A percentile compares a stretch with the other conserved stretches of the same genome.
These are phyloP conservation scores for Clathrospora elynae DNA, from an alignment of 2,329 filamentous ascomycete genomes.

Conservation along the genomic window DNA sequence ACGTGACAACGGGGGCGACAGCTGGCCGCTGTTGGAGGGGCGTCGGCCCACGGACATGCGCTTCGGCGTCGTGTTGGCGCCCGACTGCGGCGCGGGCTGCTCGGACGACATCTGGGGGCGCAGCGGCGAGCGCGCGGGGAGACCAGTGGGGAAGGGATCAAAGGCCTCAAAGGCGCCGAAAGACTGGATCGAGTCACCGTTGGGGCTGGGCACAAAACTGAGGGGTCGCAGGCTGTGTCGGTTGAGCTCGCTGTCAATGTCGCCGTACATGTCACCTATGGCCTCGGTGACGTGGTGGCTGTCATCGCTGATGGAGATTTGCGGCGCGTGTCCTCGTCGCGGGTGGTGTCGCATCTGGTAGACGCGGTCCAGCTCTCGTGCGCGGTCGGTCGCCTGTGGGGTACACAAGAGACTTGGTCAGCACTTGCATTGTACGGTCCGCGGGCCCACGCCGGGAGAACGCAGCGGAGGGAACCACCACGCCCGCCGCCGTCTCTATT, in stretches of 20 bases:
- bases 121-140: slow-evolving; percentile 51
- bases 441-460: slow-evolving; percentile 14
- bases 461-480: slow-evolving; percentile 6
- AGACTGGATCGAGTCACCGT: slow-evolving; percentile 55
- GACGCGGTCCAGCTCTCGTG: slow-evolving; percentile 53
- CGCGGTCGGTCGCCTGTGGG: slow-evolving; percentile 48
- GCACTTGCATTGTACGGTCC: slow-evolving; percentile 30
- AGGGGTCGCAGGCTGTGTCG: slow-evolving; percentile 68
- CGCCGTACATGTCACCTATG: slow-evolving; percentile 87
- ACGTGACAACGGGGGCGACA: slow-evolving; percentile 49
- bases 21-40: slow-evolving; percentile 26
- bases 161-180: slow-evolving; percentile 34
- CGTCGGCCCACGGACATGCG: slow-evolving; percentile 18
- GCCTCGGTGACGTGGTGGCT: slow-evolving; percentile 94
- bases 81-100: slow-evolving; percentile 26
- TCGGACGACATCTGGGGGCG: slow-evolving; percentile 38
- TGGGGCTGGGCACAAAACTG: slow-evolving; percentile 71
- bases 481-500: background rate
- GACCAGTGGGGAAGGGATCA: slow-evolving; percentile 43
- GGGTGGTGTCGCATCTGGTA: slow-evolving; percentile 59
- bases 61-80: slow-evolving; percentile 15
- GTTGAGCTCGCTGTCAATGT: slow-evolving; percentile 63
- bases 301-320: slow-evolving; percentile 79
- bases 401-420: slow-evolving; percentile 32
- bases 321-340: slow-evolving; percentile 63